These are phyloP conservation scores for Wallacemonas sp. DNA, from an alignment of 208 protist species.

Conservation along the genomic window DNA sequence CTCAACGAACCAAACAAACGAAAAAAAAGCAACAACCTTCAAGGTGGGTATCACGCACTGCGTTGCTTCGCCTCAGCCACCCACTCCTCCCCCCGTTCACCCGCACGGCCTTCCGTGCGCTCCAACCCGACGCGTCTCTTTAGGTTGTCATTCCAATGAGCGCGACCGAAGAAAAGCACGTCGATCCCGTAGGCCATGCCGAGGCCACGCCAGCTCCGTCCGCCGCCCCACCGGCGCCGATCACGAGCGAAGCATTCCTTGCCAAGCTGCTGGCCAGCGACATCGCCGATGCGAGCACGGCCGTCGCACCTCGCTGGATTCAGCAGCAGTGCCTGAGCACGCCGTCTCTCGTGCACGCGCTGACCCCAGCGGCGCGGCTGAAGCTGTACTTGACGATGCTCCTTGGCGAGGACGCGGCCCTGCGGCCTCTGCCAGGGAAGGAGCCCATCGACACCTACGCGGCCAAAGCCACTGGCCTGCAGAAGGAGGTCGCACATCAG, in stretches of 20 bases:
- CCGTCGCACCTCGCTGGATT: conserved; percentile 26
- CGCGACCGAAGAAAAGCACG: conserved; percentile 10
- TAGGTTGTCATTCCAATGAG: conserved; percentile 14
- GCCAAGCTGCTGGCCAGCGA: conserved; percentile 17
- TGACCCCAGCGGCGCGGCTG: conserved; percentile 35
- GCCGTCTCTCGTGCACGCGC: conserved; percentile 42
- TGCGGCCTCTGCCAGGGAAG: conserved; percentile 1
- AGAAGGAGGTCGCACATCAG: conserved; percentile 26
- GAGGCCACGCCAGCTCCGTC: conserved; percentile 29
- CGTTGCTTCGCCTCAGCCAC: too few species aligned
- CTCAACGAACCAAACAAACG: too few species aligned
- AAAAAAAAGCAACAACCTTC: too few species aligned
- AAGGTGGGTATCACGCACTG: too few species aligned
- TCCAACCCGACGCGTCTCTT: too few species aligned
- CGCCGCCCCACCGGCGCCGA: conserved; percentile 35
- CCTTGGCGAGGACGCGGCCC: conserved; percentile 13
- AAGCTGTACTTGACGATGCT: conserved; percentile 65
- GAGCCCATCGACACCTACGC: conserved; percentile 15
- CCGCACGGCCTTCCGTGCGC: too few species aligned
- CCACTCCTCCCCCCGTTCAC: too few species aligned
- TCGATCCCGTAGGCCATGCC: conserved; percentile 20
- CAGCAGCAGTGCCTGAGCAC: conserved; percentile 59
- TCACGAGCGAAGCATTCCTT: conserved; percentile 10
- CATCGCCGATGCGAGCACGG: neutral
- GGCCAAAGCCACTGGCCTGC: conserved; percentile 23